Percentiles rank a stretch among this genome's conserved stretches.
These are phyloP conservation scores for Pseudozyma flocculosa DNA, from an alignment of 1,284 basidiomycete species.

Conservation along the genomic window DNA sequence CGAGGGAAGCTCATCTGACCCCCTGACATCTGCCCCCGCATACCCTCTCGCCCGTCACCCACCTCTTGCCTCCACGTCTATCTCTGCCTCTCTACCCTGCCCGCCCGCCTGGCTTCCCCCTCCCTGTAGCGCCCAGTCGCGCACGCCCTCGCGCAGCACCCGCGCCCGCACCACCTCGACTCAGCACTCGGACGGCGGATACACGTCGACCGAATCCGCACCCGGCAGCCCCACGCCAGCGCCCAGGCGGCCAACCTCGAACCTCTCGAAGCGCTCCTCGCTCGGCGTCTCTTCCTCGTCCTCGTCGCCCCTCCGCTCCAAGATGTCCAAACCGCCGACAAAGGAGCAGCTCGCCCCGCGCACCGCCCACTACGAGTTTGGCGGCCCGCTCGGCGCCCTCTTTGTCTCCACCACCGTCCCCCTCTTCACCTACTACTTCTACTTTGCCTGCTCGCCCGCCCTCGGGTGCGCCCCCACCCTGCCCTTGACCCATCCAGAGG, in stretches of 20 bases:
- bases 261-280: conserved; percentile 8
- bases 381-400: conserved; percentile 78
- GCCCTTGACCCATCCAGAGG: conserved; percentile 29
- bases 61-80: no score
- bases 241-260: conserved; percentile 8
- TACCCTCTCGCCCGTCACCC: no score
- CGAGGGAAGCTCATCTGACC: no score
- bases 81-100: no score
- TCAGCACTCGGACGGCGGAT: conserved; percentile 20
- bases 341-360: conserved; percentile 59
- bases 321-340: conserved; percentile 28
- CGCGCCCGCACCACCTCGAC: conserved; percentile 20
- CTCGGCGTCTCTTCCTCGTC: conserved; percentile 14
- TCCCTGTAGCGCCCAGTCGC: conserved; percentile 21
- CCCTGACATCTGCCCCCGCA: no score
- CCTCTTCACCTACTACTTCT: conserved; percentile 73
- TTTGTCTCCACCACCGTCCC: conserved; percentile 75
- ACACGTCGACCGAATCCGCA: conserved; percentile 25
- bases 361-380: conserved; percentile 73
- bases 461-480: conserved; percentile 46
- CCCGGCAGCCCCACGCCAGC: conserved; percentile 9
- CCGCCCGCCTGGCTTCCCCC: not conserved
- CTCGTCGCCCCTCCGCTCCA: conserved; percentile 28
- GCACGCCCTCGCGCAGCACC: conserved; percentile 18
- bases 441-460: conserved; percentile 77